These are phyloP conservation scores for Suillus cothurnatus DNA, from an alignment of 768 basidiomycete genomes.

Conservation along the genomic window DNA sequence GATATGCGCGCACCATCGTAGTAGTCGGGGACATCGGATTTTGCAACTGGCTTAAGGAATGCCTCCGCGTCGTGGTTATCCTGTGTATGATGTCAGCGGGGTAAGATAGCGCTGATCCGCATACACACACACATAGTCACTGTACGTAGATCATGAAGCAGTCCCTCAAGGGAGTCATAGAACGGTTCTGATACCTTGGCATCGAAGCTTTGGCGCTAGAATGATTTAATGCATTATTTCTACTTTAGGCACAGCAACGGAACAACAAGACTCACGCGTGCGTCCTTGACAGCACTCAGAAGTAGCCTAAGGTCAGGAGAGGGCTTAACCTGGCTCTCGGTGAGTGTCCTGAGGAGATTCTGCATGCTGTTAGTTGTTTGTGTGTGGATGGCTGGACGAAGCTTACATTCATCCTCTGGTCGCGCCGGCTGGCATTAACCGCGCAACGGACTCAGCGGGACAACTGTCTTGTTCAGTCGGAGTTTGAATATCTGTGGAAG, in stretches of 20 bases:
- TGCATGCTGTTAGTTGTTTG: slow-evolving; percentile 31
- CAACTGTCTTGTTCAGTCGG: slow-evolving; percentile 31
- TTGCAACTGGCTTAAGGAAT: slow-evolving; percentile 92
- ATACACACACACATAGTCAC: slow-evolving; percentile 56
- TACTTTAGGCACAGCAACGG: slow-evolving; percentile 1
- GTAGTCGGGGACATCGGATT: slow-evolving; percentile 90
- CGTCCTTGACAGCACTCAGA: slow-evolving; percentile 83
- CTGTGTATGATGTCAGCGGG: slow-evolving; percentile 40
- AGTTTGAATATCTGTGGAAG: slow-evolving; percentile 13
- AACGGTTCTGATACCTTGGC: slow-evolving; percentile 83
- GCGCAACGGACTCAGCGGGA: slow-evolving; percentile 21
- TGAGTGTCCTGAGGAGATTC: slow-evolving; percentile 91
- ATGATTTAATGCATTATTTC: slow-evolving; percentile 21
- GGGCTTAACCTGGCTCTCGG: slow-evolving; percentile 70
- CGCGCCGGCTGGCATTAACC: slow-evolving; percentile 21
- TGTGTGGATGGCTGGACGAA: slow-evolving; percentile 12
- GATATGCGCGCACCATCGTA: slow-evolving; percentile 69
- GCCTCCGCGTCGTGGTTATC: slow-evolving; percentile 91
- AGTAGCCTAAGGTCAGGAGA: slow-evolving; percentile 77
- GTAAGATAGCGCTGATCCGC: slow-evolving; percentile 25
- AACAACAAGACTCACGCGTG: slow-evolving; percentile 62
- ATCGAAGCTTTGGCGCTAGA: slow-evolving; percentile 54
- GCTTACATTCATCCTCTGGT: slow-evolving; percentile 42
- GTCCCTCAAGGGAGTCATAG: slow-evolving; percentile 90
- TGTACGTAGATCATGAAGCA: slow-evolving; percentile 82